Evolutionary conservation across 2,329 filamentous ascomycete genomes (phyloP).

Genomic region (Pyrenochaeta sp.): DNA sequence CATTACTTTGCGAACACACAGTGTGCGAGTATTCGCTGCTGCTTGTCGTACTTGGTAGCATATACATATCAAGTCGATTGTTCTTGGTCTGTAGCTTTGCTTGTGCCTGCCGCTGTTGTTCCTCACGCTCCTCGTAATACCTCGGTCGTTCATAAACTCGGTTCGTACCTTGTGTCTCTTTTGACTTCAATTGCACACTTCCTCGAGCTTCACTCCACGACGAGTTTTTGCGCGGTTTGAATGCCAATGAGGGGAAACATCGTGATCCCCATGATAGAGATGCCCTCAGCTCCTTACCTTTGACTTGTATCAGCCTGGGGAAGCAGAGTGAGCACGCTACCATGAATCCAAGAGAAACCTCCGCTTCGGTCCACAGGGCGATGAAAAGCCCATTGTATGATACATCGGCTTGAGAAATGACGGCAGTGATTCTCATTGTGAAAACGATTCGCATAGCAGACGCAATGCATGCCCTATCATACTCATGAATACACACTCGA

Average conservation of each 20-base stretch:
- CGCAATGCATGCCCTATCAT: constrained; percentile 32
- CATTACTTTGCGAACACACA: neutral
- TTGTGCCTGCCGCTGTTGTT: neutral
- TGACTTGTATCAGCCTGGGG: constrained; percentile 35
- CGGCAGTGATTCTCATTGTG: constrained; percentile 28
- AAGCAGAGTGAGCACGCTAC: constrained; percentile 37
- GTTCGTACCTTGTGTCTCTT: neutral
- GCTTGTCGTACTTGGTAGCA: constrained; percentile 2
- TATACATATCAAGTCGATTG: constrained; percentile 2
- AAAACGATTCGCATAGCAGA: constrained; percentile 39
- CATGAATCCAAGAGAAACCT: constrained; percentile 37
- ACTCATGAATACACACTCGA: constrained; percentile 2
- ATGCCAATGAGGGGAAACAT: constrained; percentile 2
- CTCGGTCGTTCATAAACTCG: neutral
- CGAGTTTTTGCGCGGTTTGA: constrained; percentile 1
- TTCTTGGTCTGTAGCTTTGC: constrained; percentile 1
- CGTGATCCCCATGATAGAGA: constrained; percentile 27
- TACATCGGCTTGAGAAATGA: constrained; percentile 32
- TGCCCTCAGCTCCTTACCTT: constrained; percentile 22
- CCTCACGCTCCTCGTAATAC: constrained; percentile 7
- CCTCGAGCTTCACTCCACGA: neutral
- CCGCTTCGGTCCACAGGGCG: constrained; percentile 35
- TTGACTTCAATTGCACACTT: neutral
- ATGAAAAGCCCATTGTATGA: constrained; percentile 38
- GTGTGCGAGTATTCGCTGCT: constrained; percentile 5